Base-by-base conservation (phyloP, 2,329 filamentous ascomycete genomes). In the Cercospora canescens region DNA sequence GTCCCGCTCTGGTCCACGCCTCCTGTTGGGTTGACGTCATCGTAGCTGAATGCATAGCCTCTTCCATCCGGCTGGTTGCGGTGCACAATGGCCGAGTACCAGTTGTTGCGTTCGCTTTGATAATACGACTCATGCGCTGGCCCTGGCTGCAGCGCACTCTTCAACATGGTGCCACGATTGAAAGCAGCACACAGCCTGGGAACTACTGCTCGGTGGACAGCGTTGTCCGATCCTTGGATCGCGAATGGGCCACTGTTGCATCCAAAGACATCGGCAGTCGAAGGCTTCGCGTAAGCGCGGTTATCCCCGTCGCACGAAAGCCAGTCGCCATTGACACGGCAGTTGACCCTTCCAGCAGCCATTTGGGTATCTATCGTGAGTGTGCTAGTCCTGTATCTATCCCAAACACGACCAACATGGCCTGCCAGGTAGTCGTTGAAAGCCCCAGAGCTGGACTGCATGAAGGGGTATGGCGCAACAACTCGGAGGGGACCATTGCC, bases 161-260 rank as follows among this genome's bases (percentile, higher is more conserved):
- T 74, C 63, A 91, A 77, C 64, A 95, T 79, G 6, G 90, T 94
- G 16, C 86, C 87, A 21, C 92, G 85, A 78, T 94, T 92, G 73
- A 94, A 87, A 0, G 90, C 91, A 1, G 92, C 92, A 1, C 90
- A 87, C 11, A 96, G 80, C n/a, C 92, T 85, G 0, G 92, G 90
- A 1, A 89, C 88, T 57, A 94, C 84, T 41, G 89, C 89, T 65
- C 79, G 77, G 61, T 82, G 79, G 26, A 80, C 77, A 16, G 69
- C 73, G 59, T 80, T 81, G 16, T 79, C 75, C 2, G 70, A 71
- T 65, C 82, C 70, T 60, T 79, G 66, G 2, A 83, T 76, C 69
- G 81, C 79, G 70, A 90, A 90, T 0, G 88, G 86, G 0, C 88
- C 88, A 6, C 84, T 87, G 74, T 86, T 89, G 79, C 89, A 91